Base-by-base conservation (phyloP, 371 early-diverging fungal species). In the Mucor mucedo region DNA sequence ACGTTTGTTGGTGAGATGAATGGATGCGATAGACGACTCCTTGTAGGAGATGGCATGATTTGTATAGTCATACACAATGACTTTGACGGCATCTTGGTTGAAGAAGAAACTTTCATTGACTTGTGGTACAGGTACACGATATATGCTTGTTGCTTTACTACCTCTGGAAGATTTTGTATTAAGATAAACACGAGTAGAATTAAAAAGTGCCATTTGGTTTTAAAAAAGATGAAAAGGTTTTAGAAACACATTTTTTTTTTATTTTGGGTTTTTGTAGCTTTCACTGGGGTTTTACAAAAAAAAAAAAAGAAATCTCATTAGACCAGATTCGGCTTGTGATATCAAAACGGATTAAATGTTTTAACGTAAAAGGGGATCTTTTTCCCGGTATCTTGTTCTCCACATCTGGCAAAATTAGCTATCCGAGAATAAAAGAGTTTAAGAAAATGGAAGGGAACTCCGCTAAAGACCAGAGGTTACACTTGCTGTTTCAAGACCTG, bases 1-100 rank as follows among this genome's bases (percentile, higher is more conserved):
- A 7, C 62, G 40, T 45, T 61, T 61, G 27, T 61, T 61, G 62
- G 62, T 61, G 38, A 61, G 47, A 29, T 61, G 62, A 45, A 61
- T 33, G 2, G 62, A 61, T 6, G 54, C 54, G 38, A 39, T 44
- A 4, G 38, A 39, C 27, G 62, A 61, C 8, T 41, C 21, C n/a
- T 27, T 21, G 30, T 29, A 35, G 7, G 8, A 3, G 21, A 8
- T 33, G 6, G 35, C 14, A 7, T 52, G 27, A 28, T 5, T 28
- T 28, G 21, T 11, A 28, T 28, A 5, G 9, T 41, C 50, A 14
- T 32, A 52, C 1, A 60, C 60, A 16, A 5, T 42, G 2, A n/a
- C 62, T 28, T 45, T 39, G 29, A 61, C 35, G 2, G 54, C 8
- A 21, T 54, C 62, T 35, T 61, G 62, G 35, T 61, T 61, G 28